Percentiles rank a stretch among this genome's conserved stretches.
Conservation (phyloP, 176 grass and related monocot genomes). For the Paspalum notatum region DNA sequence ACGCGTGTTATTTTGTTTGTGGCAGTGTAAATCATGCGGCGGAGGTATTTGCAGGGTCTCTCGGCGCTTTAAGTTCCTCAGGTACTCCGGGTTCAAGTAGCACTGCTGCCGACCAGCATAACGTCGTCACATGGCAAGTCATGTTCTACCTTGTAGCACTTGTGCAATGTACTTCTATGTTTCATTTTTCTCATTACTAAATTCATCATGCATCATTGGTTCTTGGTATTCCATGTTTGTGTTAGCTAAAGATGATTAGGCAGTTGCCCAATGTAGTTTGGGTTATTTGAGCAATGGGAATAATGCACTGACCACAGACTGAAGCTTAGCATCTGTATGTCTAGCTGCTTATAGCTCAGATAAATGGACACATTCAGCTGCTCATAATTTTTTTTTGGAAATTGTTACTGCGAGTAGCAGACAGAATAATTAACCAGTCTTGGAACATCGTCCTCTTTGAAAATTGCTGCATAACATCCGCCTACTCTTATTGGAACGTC, state of each 20-base stretch:
- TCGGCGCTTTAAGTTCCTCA: slow-evolving; percentile 61
- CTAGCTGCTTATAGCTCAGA: not conserved
- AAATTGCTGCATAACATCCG: not conserved
- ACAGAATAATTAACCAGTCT: not conserved
- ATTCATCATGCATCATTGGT: not conserved
- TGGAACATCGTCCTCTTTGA: not conserved
- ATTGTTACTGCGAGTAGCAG: not conserved
- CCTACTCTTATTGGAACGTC: not conserved
- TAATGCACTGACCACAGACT: not conserved
- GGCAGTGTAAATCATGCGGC: not conserved
- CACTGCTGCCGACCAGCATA: not conserved
- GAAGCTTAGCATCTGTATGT: not conserved
- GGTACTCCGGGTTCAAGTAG: slow-evolving; percentile 35
- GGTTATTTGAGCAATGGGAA: not conserved
- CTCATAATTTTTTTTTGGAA: not conserved
- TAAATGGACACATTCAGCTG: not conserved
- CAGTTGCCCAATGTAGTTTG: not conserved
- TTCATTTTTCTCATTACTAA: not conserved
- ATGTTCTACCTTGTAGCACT: not conserved
- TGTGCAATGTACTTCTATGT: not conserved
- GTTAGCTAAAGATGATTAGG: not conserved
- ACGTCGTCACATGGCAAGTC: slow-evolving; percentile 64
- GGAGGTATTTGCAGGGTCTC: slow-evolving; percentile 54
- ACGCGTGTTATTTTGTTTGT: not conserved
- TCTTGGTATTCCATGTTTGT: not conserved